Conservation (phyloP, 768 basidiomycete species). For the Rhodocollybia butyracea region DNA sequence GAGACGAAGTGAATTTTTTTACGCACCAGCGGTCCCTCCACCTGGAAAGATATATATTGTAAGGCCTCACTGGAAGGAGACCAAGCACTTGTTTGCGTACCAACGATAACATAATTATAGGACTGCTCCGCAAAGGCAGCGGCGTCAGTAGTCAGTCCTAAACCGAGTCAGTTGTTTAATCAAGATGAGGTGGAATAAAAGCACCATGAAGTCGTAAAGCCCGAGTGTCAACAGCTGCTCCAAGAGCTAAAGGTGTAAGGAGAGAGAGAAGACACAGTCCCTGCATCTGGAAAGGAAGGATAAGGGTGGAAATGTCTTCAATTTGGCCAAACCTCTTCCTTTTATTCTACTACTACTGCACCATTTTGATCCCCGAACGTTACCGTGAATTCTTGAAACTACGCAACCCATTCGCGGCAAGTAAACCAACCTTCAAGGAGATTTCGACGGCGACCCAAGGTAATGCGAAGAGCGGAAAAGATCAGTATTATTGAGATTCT, state of each 20-base stretch:
- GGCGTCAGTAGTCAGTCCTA: slow-evolving; percentile 6
- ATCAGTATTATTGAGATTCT: no score
- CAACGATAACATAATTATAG: slow-evolving; percentile 2
- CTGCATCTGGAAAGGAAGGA: not conserved
- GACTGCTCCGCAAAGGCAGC: slow-evolving; percentile 3
- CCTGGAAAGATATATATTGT: not conserved
- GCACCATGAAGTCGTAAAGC: not conserved
- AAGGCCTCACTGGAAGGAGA: not conserved
- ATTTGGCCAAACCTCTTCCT: not conserved
- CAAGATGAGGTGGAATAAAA: not conserved
- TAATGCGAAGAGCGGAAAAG: no score
- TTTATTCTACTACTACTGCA: not conserved
- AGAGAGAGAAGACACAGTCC: not conserved
- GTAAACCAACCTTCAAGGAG: no score
- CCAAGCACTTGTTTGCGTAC: not conserved
- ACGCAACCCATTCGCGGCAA: no score
- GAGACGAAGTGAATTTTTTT: no score
- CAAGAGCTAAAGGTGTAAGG: not conserved
- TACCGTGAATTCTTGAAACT: no score
- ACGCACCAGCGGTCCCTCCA: slow-evolving; percentile 18
- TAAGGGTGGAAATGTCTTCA: not conserved
- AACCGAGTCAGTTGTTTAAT: not conserved
- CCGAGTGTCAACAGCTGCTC: not conserved
- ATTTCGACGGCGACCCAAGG: no score
- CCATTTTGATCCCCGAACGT: no score